These are phyloP conservation scores for Gossypium ekmanianum DNA, from an alignment of 345 rosid species.

Conservation along the genomic window DNA sequence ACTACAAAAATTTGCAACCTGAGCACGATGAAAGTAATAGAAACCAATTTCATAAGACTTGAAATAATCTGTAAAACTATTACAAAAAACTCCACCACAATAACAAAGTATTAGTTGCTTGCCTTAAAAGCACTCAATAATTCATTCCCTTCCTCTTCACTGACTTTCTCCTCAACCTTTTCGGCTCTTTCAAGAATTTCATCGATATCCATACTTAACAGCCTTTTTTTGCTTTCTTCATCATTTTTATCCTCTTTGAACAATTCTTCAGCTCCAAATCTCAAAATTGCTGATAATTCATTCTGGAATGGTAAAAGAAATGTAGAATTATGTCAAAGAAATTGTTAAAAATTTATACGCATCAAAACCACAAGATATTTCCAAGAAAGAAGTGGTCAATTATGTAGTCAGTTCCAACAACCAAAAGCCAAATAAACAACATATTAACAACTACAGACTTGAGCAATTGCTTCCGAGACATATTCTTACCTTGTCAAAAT, in stretches of 20 bases:
- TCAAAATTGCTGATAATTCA: conserved; percentile 94
- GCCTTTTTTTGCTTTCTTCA: conserved; percentile 91
- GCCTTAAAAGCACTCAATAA: conserved; percentile 96
- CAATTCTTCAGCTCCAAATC: conserved; percentile 99
- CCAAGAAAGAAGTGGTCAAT: neutral
- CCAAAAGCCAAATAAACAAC: neutral
- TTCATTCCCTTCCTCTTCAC: conserved; percentile 65
- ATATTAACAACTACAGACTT: neutral
- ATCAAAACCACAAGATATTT: neutral
- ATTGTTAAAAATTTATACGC: neutral
- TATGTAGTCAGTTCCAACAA: neutral
- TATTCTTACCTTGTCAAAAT: conserved; percentile 82
- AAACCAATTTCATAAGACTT: conserved; percentile 1
- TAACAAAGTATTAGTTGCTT: conserved; percentile 23
- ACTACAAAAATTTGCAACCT: conserved; percentile 90
- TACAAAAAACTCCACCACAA: neutral
- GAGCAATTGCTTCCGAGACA: neutral
- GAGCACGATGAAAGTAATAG: conserved; percentile 21
- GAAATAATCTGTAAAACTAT: neutral
- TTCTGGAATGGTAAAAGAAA: conserved; percentile 44
- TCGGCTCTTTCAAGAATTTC: conserved; percentile 98
- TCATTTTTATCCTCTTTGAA: conserved; percentile 95
- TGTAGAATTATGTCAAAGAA: neutral
- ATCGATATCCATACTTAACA: conserved; percentile 91
- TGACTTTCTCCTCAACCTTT: conserved; percentile 85